A percentile compares a stretch with the other conserved stretches of the same genome.
Evolutionary conservation across 2,329 filamentous ascomycete genomes (phyloP).

Genomic region (Teratosphaeria pseudoeucalypti): DNA sequence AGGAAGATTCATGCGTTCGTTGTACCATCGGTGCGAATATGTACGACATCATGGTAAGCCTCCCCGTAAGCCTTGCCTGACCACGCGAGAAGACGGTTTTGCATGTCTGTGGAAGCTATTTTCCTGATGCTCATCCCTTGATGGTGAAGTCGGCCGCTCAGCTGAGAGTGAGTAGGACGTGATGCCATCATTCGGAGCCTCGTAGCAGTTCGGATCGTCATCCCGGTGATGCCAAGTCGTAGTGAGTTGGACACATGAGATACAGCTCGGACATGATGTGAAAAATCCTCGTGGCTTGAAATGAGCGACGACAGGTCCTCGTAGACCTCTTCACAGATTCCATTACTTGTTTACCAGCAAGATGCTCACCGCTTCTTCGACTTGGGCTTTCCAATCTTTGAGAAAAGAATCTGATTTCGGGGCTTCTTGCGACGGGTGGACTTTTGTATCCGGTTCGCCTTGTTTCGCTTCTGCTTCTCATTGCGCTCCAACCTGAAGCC

Average conservation of each 20-base stretch:
- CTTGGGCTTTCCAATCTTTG: conserved; percentile 6
- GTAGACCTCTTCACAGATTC: too few species aligned
- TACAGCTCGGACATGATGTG: too few species aligned
- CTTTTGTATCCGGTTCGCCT: conserved; percentile 8
- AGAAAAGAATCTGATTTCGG: conserved; percentile 9
- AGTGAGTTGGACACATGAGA: too few species aligned
- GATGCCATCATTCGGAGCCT: neutral
- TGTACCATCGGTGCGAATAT: too few species aligned
- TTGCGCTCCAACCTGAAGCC: conserved; percentile 4
- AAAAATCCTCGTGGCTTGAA: too few species aligned
- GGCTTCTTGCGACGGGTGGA: conserved; percentile 2
- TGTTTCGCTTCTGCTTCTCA: conserved; percentile 4
- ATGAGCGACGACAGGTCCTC: too few species aligned
- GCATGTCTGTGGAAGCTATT: neutral
- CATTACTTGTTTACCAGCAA: neutral
- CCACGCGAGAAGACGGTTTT: too few species aligned
- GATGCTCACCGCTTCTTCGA: neutral
- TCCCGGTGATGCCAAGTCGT: neutral
- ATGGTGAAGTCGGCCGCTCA: neutral
- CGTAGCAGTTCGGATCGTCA: neutral
- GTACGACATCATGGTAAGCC: too few species aligned
- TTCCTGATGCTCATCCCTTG: neutral
- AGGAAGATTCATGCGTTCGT: too few species aligned
- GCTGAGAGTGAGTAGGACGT: neutral
- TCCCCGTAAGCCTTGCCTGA: too few species aligned